These are phyloP conservation scores for Trypanosomatidae sp. DNA, from an alignment of 208 protist genomes.

Conservation along the genomic window DNA sequence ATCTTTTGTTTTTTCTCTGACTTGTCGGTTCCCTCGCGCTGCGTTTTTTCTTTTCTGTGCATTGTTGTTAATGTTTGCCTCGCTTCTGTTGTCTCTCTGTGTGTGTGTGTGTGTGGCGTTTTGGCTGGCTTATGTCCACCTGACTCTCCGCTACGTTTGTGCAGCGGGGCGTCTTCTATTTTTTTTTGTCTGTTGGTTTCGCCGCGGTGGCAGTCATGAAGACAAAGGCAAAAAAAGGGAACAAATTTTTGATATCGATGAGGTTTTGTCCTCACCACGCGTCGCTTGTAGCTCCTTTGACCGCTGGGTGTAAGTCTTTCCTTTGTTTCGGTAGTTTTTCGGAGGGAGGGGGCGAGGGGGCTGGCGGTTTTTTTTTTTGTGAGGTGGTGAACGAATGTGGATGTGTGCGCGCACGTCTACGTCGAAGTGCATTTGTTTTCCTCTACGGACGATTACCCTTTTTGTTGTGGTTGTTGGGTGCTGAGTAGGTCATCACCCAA, in stretches of 20 bases:
- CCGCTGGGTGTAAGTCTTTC: neutral
- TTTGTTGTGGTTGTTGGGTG: slow-evolving; percentile 10
- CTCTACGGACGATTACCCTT: neutral
- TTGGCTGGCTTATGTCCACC: no score
- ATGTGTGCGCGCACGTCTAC: neutral
- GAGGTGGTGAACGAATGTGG: neutral
- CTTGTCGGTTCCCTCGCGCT: neutral
- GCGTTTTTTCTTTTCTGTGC: neutral
- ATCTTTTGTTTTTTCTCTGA: no score
- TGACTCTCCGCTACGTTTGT: no score
- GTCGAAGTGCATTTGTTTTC: no score
- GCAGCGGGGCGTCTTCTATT: neutral
- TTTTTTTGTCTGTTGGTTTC: neutral
- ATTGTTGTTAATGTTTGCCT: neutral
- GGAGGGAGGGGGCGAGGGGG: no score
- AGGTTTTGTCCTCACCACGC: no score
- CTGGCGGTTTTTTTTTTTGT: neutral
- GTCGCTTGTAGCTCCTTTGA: neutral
- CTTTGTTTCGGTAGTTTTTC: neutral
- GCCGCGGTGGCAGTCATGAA: neutral
- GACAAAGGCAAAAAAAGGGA: no score
- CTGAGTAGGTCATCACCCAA: slow-evolving; percentile 6
- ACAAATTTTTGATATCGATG: no score
- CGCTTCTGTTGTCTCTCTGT: neutral
- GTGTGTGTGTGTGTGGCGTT: neutral